phyloP scores from a whole-genome alignment of 1,284 basidiomycete genomes.

The Malassezia caprae region DNA sequence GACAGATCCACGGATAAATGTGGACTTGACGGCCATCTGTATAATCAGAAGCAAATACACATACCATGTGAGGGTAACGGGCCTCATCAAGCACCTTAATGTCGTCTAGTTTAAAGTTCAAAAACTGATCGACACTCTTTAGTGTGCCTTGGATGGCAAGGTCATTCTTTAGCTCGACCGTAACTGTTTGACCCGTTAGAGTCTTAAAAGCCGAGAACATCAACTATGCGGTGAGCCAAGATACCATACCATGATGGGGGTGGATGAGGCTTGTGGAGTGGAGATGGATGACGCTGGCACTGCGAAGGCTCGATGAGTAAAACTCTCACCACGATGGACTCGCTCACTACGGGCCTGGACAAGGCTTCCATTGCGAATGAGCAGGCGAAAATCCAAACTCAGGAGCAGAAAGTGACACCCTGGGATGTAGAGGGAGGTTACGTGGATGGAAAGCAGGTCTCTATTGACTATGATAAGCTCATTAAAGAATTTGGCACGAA shows the following conservation, averaged over 20 bases:
- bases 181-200: slow-evolving; percentile 78
- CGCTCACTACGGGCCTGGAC: slow-evolving; percentile 25
- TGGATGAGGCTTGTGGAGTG: neutral
- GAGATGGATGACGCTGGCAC: neutral
- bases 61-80: slow-evolving; percentile 91
- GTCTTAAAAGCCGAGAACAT: slow-evolving; percentile 99
- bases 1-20: slow-evolving; percentile 95
- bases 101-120: slow-evolving; percentile 91
- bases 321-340: slow-evolving; percentile 20
- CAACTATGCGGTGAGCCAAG: slow-evolving; percentile 55
- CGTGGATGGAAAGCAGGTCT: slow-evolving; percentile 68
- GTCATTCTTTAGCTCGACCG: slow-evolving; percentile 98
- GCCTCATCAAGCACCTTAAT: slow-evolving; percentile 87
- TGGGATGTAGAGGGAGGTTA: slow-evolving; percentile 96
- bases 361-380: slow-evolving; percentile 25
- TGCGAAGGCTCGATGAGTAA: neutral
- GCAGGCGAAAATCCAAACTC: neutral
- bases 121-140: slow-evolving; percentile 98
- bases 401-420: slow-evolving; percentile 65
- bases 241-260: slow-evolving; percentile 5
- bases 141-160: slow-evolving; percentile 89
- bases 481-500: slow-evolving; percentile 87
- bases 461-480: slow-evolving; percentile 85
- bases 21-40: slow-evolving; percentile 97
- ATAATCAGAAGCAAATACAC: slow-evolving; percentile 23